Evolutionary conservation across 116 monocot species (phyloP), one percentile per base, ranked within the genome.

Genomic region (Posidonia oceanica): DNA sequence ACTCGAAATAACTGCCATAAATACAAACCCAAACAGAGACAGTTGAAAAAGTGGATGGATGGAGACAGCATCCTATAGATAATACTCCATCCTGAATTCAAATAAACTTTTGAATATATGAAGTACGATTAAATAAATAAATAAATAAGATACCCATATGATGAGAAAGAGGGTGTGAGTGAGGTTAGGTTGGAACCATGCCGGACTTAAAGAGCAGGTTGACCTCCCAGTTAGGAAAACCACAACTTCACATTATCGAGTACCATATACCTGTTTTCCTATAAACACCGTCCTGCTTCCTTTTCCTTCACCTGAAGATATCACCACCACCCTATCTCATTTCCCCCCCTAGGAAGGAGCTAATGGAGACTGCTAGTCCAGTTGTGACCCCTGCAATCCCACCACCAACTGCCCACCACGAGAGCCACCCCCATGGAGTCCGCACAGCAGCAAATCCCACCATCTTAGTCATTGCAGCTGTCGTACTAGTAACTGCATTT

Each of bases 341-440:
- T 38, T 58, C 57, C 54, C 29, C 4, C 23, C n/a, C 36, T 18
- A n/a, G 56, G 37, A 70, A 38, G 57, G 55, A 70, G 17, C 55
- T 39, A 36, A 70, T 70, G 70, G 70, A 58, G 40, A 7, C 57
- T 57, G 39, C 57, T 40, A 40, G 4, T n/a, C 51, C 67, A 52
- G 52, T 52, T 51, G 48, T 51, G 21, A 67, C 18, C n/a, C 52
- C 67, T 67, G 67, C 67, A 51, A 52, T 29, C 41, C 21, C 48
- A 22, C 57, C 54, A 11, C 57, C 70, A 56, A 39, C 70, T 37
- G 17, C 53, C 41, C 14, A 52, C 53, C 68, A 67, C 3, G 41
- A 52, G 39, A 64, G 64, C 52, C 67, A 69, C 10, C 44, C 36
- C 53, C 68, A 52, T 68, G 68, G 68, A 68, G 8, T 65, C 40